Percentiles rank a stretch among this genome's conserved stretches.
Evolutionary conservation across 805 yeast species (phyloP).

Genomic region (Pichia deserticola): DNA sequence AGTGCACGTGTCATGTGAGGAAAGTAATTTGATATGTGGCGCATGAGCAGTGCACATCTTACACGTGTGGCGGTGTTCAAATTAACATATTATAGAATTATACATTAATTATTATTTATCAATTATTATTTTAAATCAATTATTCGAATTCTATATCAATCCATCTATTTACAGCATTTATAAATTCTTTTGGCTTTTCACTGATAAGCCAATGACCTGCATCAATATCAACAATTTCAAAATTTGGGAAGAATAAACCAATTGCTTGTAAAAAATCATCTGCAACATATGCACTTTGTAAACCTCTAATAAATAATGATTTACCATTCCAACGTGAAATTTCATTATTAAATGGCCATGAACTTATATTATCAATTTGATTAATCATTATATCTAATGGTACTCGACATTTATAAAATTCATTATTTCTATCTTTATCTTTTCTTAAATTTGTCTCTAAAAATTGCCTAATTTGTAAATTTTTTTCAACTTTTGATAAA

Average conservation of each 20-base stretch:
- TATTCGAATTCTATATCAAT: not conserved
- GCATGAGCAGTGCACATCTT: no score
- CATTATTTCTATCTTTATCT: slow-evolving; percentile 26
- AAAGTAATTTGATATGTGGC: no score
- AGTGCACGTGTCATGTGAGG: no score
- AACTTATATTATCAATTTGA: slow-evolving; percentile 58
- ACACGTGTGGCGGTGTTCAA: no score
- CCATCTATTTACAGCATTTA: slow-evolving; percentile 38
- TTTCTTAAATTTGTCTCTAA: slow-evolving; percentile 60
- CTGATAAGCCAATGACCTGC: slow-evolving; percentile 93
- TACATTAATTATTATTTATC: no score
- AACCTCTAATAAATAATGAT: slow-evolving; percentile 71
- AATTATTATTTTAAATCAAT: not conserved
- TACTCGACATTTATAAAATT: slow-evolving; percentile 41
- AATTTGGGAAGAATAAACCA: slow-evolving; percentile 71
- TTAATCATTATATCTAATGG: slow-evolving; percentile 68
- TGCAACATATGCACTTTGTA: slow-evolving; percentile 66
- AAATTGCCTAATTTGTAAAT: slow-evolving; percentile 62
- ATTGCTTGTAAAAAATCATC: slow-evolving; percentile 73
- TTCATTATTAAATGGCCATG: slow-evolving; percentile 65
- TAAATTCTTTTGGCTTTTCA: slow-evolving; percentile 76
- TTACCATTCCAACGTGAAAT: slow-evolving; percentile 60
- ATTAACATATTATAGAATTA: no score
- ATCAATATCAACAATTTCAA: slow-evolving; percentile 65
- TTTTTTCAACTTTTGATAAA: slow-evolving; percentile 55